phyloP scores from a whole-genome alignment of 2,329 filamentous ascomycete genomes.

The Diaporthe sp. region DNA sequence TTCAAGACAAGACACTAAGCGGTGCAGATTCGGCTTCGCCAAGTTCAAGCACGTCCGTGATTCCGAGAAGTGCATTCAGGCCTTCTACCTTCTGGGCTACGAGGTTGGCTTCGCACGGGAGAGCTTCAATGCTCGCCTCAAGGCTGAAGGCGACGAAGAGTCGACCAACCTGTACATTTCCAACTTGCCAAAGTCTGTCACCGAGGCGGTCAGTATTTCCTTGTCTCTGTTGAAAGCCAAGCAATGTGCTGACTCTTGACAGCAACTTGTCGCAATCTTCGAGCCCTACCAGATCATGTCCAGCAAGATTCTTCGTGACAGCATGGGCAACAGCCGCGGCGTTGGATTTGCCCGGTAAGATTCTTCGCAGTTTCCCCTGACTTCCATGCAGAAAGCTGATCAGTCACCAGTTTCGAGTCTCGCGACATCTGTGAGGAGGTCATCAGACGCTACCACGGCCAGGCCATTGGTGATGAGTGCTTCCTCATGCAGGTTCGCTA shows the following conservation, averaged over 20 bases:
- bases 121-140: conserved; percentile 97
- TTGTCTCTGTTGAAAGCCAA: conserved; percentile 18
- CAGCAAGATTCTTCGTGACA: conserved; percentile 93
- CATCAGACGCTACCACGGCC: conserved; percentile 87
- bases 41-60: conserved; percentile 91
- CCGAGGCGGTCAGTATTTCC: conserved; percentile 78
- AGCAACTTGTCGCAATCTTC: conserved; percentile 85
- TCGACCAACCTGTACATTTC: conserved; percentile 99
- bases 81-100: conserved; percentile 93
- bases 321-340: conserved; percentile 91
- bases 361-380: conserved; percentile 21
- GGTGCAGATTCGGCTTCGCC: conserved; percentile 90
- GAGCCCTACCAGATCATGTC: conserved; percentile 87
- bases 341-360: conserved; percentile 95
- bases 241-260: conserved; percentile 41
- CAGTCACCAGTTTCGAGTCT: conserved; percentile 79
- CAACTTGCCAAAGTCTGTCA: conserved; percentile 92
- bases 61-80: conserved; percentile 95
- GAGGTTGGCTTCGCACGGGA: conserved; percentile 99
- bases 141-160: conserved; percentile 88
- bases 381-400: conserved; percentile 42
- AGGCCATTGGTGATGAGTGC: conserved; percentile 80
- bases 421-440: conserved; percentile 93
- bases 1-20: conserved; percentile 46
- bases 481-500: conserved; percentile 94